Evolutionary conservation across 306 rosid species (phyloP), one percentile per base, ranked within the genome.

Genomic region (Cucurbita ficifolia): DNA sequence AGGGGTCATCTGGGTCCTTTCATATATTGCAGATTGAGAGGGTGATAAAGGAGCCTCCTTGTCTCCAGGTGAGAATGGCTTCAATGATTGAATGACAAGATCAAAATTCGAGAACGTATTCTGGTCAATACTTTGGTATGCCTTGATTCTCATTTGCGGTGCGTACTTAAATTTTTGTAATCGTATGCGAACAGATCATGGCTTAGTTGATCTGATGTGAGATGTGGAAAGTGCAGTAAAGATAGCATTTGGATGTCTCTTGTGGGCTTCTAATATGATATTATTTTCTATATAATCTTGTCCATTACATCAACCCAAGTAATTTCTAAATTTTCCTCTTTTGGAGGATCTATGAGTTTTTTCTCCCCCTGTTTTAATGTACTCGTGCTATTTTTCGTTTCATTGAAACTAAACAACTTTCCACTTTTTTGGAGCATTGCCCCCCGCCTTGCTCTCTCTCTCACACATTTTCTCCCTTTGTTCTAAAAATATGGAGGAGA

Each of bases 41-140:
- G 86, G 87, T 49, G 97, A 93, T 16, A 84, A 83, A 83, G 98
- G 91, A 67, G 90, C 90, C 18, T 90, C 73, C 76, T 87, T 88
- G 79, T 79, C 96, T 2, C 76, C 64, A 87, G 76, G 83, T 80
- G 98, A 90, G 53, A 87, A 69, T 83, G 65, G 89, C 81, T 83
- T 90, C 76, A 80, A 72, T 79, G 94, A 90, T 52, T 73, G 40
- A 58, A 33, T 88, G 86, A 96, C 70, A 83, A 88, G 80, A 84
- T 76, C 87, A 94, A 78, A 73, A 33, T 60, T 59, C 36, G 45
- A 60, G 45, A 60, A 60, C 67, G 18, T 35, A 45, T 60, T n/a
- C n/a, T 60, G 67, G 67, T 35, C 21, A 13, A 6, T 33, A 35
- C 6, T 60, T 60, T 35, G 12, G 46, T 60, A 36, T 16, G 68